Percentiles rank a stretch among this genome's conserved stretches.
Conservation (phyloP, 805 yeast genomes). For the Priceomyces fermenticarens region DNA sequence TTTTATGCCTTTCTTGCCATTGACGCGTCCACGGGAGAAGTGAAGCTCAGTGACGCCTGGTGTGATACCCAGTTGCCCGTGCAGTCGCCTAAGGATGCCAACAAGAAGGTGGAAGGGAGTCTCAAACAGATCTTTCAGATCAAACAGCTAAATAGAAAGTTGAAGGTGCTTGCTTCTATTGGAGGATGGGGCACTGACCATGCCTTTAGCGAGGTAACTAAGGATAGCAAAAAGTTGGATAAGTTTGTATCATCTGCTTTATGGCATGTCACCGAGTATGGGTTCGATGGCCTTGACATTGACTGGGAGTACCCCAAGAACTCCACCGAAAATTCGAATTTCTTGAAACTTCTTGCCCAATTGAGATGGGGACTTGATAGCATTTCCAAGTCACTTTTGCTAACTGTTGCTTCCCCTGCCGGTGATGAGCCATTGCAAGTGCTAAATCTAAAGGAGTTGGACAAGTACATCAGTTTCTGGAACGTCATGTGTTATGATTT, state of each 20-base stretch:
- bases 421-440: slow-evolving; percentile 42
- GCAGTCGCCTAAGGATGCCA: slow-evolving; percentile 14
- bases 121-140: slow-evolving; percentile 48
- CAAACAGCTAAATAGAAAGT: slow-evolving; percentile 34
- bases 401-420: slow-evolving; percentile 80
- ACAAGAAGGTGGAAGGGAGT: slow-evolving; percentile 39
- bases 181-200: slow-evolving; percentile 74
- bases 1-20: slow-evolving; percentile 76
- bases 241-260: slow-evolving; percentile 52
- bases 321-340: slow-evolving; percentile 41
- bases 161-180: slow-evolving; percentile 67
- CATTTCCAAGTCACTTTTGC: slow-evolving; percentile 30
- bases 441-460: slow-evolving; percentile 53
- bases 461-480: slow-evolving; percentile 61
- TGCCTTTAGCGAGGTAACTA: slow-evolving; percentile 31
- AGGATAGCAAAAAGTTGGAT: slow-evolving; percentile 22
- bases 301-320: slow-evolving; percentile 90
- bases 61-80: slow-evolving; percentile 53
- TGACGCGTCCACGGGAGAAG: slow-evolving; percentile 49
- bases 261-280: slow-evolving; percentile 46
- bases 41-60: slow-evolving; percentile 59
- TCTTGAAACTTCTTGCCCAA: slow-evolving; percentile 40
- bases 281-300: slow-evolving; percentile 87
- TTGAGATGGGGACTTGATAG: slow-evolving; percentile 39
- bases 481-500: slow-evolving; percentile 93